Conservation (phyloP, 1,284 basidiomycete genomes). For the Tilletiaria anomala region DNA sequence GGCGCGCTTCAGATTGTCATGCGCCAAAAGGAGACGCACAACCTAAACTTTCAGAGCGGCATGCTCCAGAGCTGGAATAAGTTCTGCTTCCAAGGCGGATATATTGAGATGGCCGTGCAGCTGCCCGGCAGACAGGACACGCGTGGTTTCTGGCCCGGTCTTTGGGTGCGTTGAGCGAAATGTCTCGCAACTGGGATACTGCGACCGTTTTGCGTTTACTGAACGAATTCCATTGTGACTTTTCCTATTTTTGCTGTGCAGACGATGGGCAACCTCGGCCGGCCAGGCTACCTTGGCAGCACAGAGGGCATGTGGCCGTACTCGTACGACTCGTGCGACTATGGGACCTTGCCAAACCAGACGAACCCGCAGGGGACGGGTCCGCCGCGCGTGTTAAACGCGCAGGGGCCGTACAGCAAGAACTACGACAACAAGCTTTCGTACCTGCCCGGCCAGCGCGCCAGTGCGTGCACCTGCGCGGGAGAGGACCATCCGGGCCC, state of each 20-base stretch:
- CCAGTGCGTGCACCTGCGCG: slow-evolving; percentile 26
- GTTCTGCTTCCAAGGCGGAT: slow-evolving; percentile 39
- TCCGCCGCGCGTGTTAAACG: no score
- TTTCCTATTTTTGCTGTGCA: no score
- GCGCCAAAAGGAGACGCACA: slow-evolving; percentile 19
- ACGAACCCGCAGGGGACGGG: slow-evolving; percentile 17
- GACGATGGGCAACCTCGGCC: slow-evolving; percentile 30
- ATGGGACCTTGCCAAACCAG: slow-evolving; percentile 30
- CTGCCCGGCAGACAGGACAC: slow-evolving; percentile 26
- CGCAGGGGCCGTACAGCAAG: slow-evolving; percentile 30
- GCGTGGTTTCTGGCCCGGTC: slow-evolving; percentile 44
- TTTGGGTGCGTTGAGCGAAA: slow-evolving; percentile 11
- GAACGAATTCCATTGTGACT: no score
- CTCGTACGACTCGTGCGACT: slow-evolving; percentile 38
- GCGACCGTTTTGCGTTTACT: not conserved
- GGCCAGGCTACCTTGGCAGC: slow-evolving; percentile 27
- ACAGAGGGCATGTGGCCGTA: slow-evolving; percentile 40
- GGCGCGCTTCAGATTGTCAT: slow-evolving; percentile 23
- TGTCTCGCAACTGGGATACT: not conserved
- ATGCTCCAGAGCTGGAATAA: slow-evolving; percentile 40
- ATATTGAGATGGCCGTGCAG: slow-evolving; percentile 25
- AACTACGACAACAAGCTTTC: slow-evolving; percentile 10
- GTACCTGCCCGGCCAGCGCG: slow-evolving; percentile 27
- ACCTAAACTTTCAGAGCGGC: slow-evolving; percentile 35
- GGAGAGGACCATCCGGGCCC: slow-evolving; percentile 32